These are phyloP conservation scores for Trichoderma gamsii DNA, from an alignment of 495 filamentous ascomycete species.

Conservation along the genomic window DNA sequence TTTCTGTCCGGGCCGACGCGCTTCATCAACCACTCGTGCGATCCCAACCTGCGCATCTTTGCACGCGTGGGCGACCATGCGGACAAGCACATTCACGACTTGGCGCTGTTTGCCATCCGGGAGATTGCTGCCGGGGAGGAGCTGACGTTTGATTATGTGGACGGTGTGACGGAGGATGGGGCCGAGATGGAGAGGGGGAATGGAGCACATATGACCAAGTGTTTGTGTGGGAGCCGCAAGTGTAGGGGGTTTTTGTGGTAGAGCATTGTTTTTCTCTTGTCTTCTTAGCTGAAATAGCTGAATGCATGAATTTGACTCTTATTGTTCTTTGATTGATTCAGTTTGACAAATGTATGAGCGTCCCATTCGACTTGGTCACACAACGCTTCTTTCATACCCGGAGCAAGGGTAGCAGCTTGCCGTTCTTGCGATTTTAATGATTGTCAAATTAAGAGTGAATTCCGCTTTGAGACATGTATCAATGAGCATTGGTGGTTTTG, in stretches of 20 bases:
- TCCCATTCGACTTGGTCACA: no score
- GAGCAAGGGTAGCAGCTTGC: no score
- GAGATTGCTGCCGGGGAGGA: conserved; percentile 67
- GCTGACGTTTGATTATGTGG: conserved; percentile 82
- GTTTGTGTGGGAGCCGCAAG: conserved; percentile 59
- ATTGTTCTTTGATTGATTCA: neutral
- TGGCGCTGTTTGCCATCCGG: conserved; percentile 75
- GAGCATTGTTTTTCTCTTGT: conserved; percentile 9
- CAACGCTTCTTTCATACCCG: no score
- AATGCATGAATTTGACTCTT: neutral
- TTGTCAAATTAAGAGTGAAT: no score
- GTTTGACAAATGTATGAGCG: neutral
- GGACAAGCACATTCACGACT: conserved; percentile 71
- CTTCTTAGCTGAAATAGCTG: neutral
- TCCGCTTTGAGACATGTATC: no score
- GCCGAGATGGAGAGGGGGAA: conserved; percentile 38
- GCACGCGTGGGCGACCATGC: conserved; percentile 72
- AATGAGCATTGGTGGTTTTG: no score
- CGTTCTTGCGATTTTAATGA: no score
- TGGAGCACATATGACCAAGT: conserved; percentile 46
- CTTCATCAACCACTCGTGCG: conserved; percentile 71
- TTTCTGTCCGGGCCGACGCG: conserved; percentile 54
- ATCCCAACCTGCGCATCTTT: conserved; percentile 71
- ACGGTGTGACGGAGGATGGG: conserved; percentile 45
- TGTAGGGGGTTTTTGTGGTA: conserved; percentile 67